These are phyloP conservation scores for Cryptococcus deneoformans DNA, from an alignment of 1,284 basidiomycete genomes.

Conservation along the genomic window DNA sequence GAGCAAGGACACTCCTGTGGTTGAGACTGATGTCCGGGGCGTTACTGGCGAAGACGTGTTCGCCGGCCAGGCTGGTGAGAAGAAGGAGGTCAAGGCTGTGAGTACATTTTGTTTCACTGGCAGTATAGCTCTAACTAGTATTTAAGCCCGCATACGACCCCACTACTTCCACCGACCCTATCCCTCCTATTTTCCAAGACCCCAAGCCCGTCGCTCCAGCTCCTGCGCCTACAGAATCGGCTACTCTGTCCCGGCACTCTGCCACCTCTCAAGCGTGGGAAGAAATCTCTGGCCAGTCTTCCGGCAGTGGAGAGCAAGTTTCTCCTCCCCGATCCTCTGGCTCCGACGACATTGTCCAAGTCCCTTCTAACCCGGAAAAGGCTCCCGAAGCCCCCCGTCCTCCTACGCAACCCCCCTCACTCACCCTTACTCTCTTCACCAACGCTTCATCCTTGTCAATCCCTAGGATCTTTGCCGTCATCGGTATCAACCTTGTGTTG, in stretches of 20 bases:
- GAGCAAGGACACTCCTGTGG: conserved; percentile 26
- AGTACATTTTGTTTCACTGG: conserved; percentile 1
- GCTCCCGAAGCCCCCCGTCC: conserved; percentile 4
- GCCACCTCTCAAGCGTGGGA: conserved; percentile 41
- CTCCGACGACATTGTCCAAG: conserved; percentile 12
- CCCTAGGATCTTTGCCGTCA: conserved; percentile 69
- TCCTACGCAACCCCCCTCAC: conserved; percentile 51
- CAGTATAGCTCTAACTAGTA: not conserved
- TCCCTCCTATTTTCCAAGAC: conserved; percentile 31
- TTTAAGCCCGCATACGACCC: conserved; percentile 31
- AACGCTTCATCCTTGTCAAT: conserved; percentile 72
- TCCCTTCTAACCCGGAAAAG: conserved; percentile 4
- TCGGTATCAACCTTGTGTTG: conserved; percentile 87
- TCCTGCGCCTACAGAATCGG: conserved; percentile 26
- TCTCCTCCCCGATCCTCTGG: conserved; percentile 22
- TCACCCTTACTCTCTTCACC: conserved; percentile 77
- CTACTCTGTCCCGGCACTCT: conserved; percentile 29
- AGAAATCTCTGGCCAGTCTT: conserved; percentile 32
- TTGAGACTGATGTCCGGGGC: conserved; percentile 52
- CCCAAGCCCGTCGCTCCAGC: conserved; percentile 10
- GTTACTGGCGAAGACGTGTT: conserved; percentile 52
- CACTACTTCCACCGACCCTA: conserved; percentile 33
- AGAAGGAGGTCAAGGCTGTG: conserved; percentile 15
- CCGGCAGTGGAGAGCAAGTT: conserved; percentile 24
- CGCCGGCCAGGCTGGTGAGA: conserved; percentile 19